Evolutionary conservation across 192 early-diverging fungal genomes (phyloP), one percentile per base, ranked within the genome.

Genomic region (Dispira parvispora): DNA sequence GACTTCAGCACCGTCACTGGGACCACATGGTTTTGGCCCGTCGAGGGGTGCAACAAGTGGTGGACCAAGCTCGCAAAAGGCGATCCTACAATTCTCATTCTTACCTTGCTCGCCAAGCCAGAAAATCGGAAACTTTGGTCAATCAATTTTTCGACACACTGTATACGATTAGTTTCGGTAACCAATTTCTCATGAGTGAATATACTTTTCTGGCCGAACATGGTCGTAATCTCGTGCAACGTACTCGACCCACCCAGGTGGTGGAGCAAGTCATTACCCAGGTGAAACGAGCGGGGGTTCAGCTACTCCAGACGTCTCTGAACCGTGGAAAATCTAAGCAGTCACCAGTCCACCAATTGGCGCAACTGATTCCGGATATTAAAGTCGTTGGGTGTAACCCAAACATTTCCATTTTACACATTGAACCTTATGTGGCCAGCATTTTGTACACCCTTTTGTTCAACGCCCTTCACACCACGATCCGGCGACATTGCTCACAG

Each of bases 161-260:
- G 64, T 81, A 81, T 64, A 73, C 78, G 43, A 75, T 80, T 68
- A 82, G 75, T 64, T 62, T 83, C 20, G 78, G 80, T 28, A 77
- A 80, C n/a, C 78, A 77, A 66, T 73, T 83, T 47, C 68, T 83
- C 62, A 80, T 83, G 58, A 75, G 76, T 60, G 78, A 83, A 61
- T 73, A 83, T 52, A 66, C 82, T 13, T 73, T 78, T 3, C 73
- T 83, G 46, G 73, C 75, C 54, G 78, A 83, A 52, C 70, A 73
- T 25, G 66, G 72, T 11, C 66, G 69, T 58, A 83, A 80, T 57
- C 67, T 83, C 8, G 77, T 82, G 45, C 72, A 76, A 66, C 76
- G 76, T 38, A 72, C 82, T 54, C 73, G 74, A 61, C 82, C 80
- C 16, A 68, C 78, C 46, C 64, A 71, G 11, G 76, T 79, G 32